phyloP scores from a whole-genome alignment of 345 rosid species.

The Aquilaria yunnanensis region DNA sequence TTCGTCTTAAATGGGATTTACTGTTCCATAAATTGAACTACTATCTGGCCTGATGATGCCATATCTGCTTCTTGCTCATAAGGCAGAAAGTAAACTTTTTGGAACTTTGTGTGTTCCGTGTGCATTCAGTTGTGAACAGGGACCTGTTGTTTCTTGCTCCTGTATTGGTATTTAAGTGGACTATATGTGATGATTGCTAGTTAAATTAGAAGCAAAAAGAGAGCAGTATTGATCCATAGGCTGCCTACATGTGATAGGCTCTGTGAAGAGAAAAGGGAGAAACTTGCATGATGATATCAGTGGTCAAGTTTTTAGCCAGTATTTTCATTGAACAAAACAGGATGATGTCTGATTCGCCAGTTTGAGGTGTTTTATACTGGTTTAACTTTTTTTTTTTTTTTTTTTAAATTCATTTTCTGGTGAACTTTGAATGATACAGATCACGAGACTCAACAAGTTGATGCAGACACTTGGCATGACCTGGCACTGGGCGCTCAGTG shows the following conservation, averaged over 20 bases:
- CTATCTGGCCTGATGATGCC: background rate
- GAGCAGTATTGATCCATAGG: too few species aligned
- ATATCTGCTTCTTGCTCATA: background rate
- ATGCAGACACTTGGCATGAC: conserved; percentile 76
- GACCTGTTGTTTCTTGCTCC: background rate
- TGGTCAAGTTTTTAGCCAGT: too few species aligned
- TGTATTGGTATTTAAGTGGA: background rate
- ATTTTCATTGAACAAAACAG: too few species aligned
- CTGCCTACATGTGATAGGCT: too few species aligned
- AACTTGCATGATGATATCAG: too few species aligned
- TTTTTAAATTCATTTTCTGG: background rate
- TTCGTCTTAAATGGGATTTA: background rate
- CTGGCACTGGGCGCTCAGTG: conserved; percentile 65
- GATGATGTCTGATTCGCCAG: too few species aligned
- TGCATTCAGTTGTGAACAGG: background rate
- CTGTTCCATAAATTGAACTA: background rate
- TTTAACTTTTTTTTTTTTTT: background rate
- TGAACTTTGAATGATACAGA: conserved; percentile 30
- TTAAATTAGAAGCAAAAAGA: too few species aligned
- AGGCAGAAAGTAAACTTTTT: background rate
- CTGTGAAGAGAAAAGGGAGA: too few species aligned
- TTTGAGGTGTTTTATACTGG: too few species aligned
- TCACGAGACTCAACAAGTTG: conserved; percentile 62
- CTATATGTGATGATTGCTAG: too few species aligned
- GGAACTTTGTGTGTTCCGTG: background rate